These are phyloP conservation scores for Metarhizium sp. DNA, from an alignment of 2,329 filamentous ascomycete genomes.

Conservation along the genomic window DNA sequence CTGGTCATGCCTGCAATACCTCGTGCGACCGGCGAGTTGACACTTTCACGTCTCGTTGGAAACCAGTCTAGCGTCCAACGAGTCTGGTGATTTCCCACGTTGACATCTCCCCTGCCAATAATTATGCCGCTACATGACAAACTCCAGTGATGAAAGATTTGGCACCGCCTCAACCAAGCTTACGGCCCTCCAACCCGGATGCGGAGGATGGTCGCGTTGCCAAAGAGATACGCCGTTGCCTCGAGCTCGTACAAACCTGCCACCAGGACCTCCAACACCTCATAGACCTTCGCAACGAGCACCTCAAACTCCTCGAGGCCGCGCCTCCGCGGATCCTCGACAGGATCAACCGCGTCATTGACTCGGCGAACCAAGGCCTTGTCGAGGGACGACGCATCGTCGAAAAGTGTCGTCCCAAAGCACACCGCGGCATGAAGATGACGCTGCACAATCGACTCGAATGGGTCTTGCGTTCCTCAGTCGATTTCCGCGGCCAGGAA, in stretches of 20 bases:
- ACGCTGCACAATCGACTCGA: constrained; percentile 12
- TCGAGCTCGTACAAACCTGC: constrained; percentile 23
- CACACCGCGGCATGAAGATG: constrained; percentile 9
- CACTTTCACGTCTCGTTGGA: too few species aligned
- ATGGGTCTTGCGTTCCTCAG: constrained; percentile 16
- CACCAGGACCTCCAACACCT: constrained; percentile 22
- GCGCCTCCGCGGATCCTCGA: constrained; percentile 14
- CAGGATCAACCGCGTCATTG: constrained; percentile 19
- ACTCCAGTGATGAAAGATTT: not conserved
- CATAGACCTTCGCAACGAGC: constrained; percentile 20
- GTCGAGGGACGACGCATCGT: constrained; percentile 18
- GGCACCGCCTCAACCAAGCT: not conserved
- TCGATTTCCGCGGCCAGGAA: constrained; percentile 17
- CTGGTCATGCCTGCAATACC: too few species aligned
- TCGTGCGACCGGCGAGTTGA: too few species aligned
- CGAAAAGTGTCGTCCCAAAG: constrained; percentile 18
- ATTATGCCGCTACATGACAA: not conserved
- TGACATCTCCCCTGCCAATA: too few species aligned
- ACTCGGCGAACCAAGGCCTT: constrained; percentile 16
- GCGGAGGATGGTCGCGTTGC: constrained; percentile 18
- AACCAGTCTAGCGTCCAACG: too few species aligned
- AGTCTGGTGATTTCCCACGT: too few species aligned
- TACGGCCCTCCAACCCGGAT: constrained; percentile 6
- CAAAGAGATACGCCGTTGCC: constrained; percentile 15
- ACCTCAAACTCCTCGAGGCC: constrained; percentile 14